phyloP scores from a whole-genome alignment of 225 moss, liverwort and hornwort species.

The Pseudoscleropodium purum region DNA sequence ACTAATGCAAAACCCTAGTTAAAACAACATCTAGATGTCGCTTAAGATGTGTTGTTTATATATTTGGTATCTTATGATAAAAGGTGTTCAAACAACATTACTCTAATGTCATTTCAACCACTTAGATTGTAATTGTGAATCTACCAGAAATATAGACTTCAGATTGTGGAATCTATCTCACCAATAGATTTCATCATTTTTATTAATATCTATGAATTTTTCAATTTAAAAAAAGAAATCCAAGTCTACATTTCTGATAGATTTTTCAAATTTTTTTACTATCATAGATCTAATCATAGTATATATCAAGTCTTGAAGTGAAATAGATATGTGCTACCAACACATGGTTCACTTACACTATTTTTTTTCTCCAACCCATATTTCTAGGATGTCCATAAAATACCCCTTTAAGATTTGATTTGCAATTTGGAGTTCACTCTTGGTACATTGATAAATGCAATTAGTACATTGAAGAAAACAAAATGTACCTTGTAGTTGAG shows the following conservation, averaged over 20 bases:
- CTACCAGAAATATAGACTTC: not conserved
- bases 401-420: not conserved
- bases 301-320: no score
- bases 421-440: not conserved
- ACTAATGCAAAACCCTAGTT: no score
- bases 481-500: not conserved
- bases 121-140: not conserved
- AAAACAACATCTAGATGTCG: not conserved
- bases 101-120: not conserved
- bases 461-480: not conserved
- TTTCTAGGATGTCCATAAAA: not conserved
- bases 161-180: not conserved
- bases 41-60: not conserved
- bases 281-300: not conserved
- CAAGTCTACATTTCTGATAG: rapidly evolving
- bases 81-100: not conserved
- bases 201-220: no score
- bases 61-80: not conserved
- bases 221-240: no score
- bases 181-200: rapidly evolving
- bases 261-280: not conserved
- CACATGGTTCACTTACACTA: not conserved
- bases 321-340: rapidly evolving
- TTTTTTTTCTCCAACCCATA: not conserved
- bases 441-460: not conserved